phyloP scores from a whole-genome alignment of 345 rosid genomes.

The Litchi chinensis region DNA sequence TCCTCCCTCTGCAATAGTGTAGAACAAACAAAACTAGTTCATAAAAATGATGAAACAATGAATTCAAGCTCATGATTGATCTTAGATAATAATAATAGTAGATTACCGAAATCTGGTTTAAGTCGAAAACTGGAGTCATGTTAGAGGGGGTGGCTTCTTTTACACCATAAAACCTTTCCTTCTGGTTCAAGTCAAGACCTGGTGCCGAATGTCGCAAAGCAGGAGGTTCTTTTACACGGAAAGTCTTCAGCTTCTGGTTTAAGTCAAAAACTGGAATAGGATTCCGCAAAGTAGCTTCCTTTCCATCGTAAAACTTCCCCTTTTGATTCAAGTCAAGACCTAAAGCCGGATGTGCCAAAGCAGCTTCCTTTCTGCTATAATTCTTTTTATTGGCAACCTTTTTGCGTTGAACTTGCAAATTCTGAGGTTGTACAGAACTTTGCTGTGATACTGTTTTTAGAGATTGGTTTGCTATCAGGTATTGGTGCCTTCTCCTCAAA shows the following conservation, averaged over 20 bases:
- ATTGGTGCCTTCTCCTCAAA: slow-evolving; percentile 59
- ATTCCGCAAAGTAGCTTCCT: slow-evolving; percentile 22
- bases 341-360: neutral
- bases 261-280: slow-evolving; percentile 29
- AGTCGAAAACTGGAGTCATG: slow-evolving; percentile 62
- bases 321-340: slow-evolving; percentile 26
- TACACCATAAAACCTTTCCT: slow-evolving; percentile 36
- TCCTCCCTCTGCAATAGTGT: slow-evolving; percentile 64
- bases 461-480: slow-evolving; percentile 53
- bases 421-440: slow-evolving; percentile 25
- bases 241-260: slow-evolving; percentile 34
- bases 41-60: neutral
- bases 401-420: slow-evolving; percentile 23
- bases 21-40: slow-evolving; percentile 15
- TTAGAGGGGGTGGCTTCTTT: slow-evolving; percentile 43
- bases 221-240: slow-evolving; percentile 35
- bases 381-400: slow-evolving; percentile 32
- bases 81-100: neutral
- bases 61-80: slow-evolving; percentile 2
- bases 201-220: slow-evolving; percentile 15
- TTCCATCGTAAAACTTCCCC: slow-evolving; percentile 34
- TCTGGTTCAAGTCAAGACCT: slow-evolving; percentile 46
- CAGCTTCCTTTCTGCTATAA: slow-evolving; percentile 24
- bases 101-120: slow-evolving; percentile 84
- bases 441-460: slow-evolving; percentile 16